Evolutionary conservation across 2,329 filamentous ascomycete genomes (phyloP).

Genomic region (Pyrenochaeta sp.): DNA sequence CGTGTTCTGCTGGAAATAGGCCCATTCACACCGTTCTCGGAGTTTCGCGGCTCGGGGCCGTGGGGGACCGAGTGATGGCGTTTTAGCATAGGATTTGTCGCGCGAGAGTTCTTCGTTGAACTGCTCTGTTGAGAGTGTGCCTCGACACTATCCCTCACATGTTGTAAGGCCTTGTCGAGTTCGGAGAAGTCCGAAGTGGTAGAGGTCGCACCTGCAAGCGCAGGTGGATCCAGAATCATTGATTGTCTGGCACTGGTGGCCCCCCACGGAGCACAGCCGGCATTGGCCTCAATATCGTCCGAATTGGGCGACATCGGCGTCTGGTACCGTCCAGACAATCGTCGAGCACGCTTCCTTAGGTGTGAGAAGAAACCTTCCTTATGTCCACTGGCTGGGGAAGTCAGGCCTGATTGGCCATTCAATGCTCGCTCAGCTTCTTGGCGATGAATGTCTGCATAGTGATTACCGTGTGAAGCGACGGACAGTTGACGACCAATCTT

Average conservation of each 20-base stretch:
- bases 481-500: slow-evolving; percentile 96
- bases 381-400: slow-evolving; percentile 78
- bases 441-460: slow-evolving; percentile 88
- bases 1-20: slow-evolving; percentile 83
- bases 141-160: slow-evolving; percentile 67
- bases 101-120: slow-evolving; percentile 44
- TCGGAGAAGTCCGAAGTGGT: slow-evolving; percentile 66
- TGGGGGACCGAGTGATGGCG: slow-evolving; percentile 59
- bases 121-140: slow-evolving; percentile 44
- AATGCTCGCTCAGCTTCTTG: slow-evolving; percentile 91
- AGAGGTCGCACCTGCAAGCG: slow-evolving; percentile 55
- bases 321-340: slow-evolving; percentile 91
- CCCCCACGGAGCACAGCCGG: slow-evolving; percentile 88
- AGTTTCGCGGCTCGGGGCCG: slow-evolving; percentile 60
- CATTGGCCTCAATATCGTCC: slow-evolving; percentile 92
- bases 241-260: slow-evolving; percentile 81
- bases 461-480: slow-evolving; percentile 88
- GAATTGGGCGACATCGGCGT: slow-evolving; percentile 78
- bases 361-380: slow-evolving; percentile 99
- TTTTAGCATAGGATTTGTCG: slow-evolving; percentile 58
- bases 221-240: slow-evolving; percentile 71
- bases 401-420: slow-evolving; percentile 79
- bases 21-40: slow-evolving; percentile 62
- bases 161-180: slow-evolving; percentile 68
- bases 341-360: slow-evolving; percentile 87